These are phyloP conservation scores for Madurella mycetomatis DNA, from an alignment of 2,329 filamentous ascomycete species.

Conservation along the genomic window DNA sequence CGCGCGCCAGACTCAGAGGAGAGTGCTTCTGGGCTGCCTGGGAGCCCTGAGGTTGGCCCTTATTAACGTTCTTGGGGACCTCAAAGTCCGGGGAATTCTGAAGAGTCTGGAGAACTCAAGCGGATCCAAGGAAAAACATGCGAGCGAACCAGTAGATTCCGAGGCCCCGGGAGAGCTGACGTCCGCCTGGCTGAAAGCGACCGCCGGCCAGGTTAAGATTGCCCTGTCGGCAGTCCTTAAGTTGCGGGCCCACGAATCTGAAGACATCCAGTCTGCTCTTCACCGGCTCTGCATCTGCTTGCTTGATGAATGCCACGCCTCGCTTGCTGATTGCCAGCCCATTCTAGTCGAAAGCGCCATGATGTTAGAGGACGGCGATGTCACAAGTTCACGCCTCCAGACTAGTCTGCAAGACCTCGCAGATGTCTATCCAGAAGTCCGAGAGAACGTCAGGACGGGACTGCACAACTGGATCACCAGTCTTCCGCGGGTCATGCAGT, in stretches of 20 bases:
- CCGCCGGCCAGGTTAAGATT: slow-evolving; percentile 73
- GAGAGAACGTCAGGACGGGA: slow-evolving; percentile 57
- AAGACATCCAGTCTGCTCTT: slow-evolving; percentile 64
- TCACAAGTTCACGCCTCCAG: slow-evolving; percentile 28
- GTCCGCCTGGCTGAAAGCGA: slow-evolving; percentile 71
- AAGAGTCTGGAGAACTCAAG: slow-evolving; percentile 28
- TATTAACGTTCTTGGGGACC: slow-evolving; percentile 53
- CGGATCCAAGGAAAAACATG: slow-evolving; percentile 24
- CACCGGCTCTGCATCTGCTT: slow-evolving; percentile 68
- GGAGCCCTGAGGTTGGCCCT: slow-evolving; percentile 53
- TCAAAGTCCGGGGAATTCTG: slow-evolving; percentile 47
- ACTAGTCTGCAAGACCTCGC: slow-evolving; percentile 58
- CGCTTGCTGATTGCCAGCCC: slow-evolving; percentile 62
- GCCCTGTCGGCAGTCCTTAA: slow-evolving; percentile 75
- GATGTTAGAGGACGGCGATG: slow-evolving; percentile 48
- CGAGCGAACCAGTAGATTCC: slow-evolving; percentile 16
- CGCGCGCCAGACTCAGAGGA: slow-evolving; percentile 49
- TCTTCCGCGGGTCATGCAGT: slow-evolving; percentile 77
- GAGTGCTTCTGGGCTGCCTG: slow-evolving; percentile 61
- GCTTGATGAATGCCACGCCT: slow-evolving; percentile 71
- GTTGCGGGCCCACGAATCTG: slow-evolving; percentile 64
- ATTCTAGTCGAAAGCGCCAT: slow-evolving; percentile 81
- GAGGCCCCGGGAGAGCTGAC: slow-evolving; percentile 39
- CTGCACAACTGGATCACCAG: slow-evolving; percentile 78
- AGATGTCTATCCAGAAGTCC: slow-evolving; percentile 48